These are phyloP conservation scores for Aspergillus sp. DNA, from an alignment of 2,329 filamentous ascomycete genomes.

Conservation along the genomic window DNA sequence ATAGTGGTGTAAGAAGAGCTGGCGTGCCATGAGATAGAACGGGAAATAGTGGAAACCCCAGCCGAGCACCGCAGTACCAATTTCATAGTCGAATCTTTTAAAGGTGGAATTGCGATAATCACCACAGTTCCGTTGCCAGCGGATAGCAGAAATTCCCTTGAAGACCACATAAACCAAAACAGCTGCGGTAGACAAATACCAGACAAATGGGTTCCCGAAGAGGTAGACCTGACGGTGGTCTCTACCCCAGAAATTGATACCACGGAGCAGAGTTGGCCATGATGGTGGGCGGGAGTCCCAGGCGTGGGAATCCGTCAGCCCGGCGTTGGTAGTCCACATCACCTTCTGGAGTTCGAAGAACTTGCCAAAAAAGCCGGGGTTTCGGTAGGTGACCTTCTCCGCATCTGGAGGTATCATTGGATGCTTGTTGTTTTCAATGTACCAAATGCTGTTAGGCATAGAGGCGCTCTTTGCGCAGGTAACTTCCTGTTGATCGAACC, in stretches of 20 bases:
- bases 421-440: slow-evolving; percentile 87
- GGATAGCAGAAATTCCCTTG: slow-evolving; percentile 82
- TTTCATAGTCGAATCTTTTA: slow-evolving; percentile 97
- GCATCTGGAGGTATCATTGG: slow-evolving; percentile 70
- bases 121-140: slow-evolving; percentile 90
- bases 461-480: slow-evolving; percentile 91
- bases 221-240: slow-evolving; percentile 94
- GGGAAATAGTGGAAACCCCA: slow-evolving; percentile 99
- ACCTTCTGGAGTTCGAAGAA: slow-evolving; percentile 97
- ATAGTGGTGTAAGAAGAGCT: slow-evolving; percentile 98
- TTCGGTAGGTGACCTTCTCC: slow-evolving; percentile 94
- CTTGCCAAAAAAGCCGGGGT: slow-evolving; percentile 94
- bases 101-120: slow-evolving; percentile 82
- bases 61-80: slow-evolving; percentile 83
- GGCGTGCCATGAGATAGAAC: slow-evolving; percentile 96
- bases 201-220: slow-evolving; percentile 89
- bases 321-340: slow-evolving; percentile 99
- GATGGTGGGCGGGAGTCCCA: slow-evolving; percentile 95
- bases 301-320: slow-evolving; percentile 90
- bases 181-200: slow-evolving; percentile 83
- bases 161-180: slow-evolving; percentile 76
- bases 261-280: slow-evolving; percentile 87
- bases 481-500: slow-evolving; percentile 98
- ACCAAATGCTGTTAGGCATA: slow-evolving; percentile 95
- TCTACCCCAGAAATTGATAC: slow-evolving; percentile 99